Conservation (phyloP, 495 filamentous ascomycete genomes). For the Aspergillus avenaceus region DNA sequence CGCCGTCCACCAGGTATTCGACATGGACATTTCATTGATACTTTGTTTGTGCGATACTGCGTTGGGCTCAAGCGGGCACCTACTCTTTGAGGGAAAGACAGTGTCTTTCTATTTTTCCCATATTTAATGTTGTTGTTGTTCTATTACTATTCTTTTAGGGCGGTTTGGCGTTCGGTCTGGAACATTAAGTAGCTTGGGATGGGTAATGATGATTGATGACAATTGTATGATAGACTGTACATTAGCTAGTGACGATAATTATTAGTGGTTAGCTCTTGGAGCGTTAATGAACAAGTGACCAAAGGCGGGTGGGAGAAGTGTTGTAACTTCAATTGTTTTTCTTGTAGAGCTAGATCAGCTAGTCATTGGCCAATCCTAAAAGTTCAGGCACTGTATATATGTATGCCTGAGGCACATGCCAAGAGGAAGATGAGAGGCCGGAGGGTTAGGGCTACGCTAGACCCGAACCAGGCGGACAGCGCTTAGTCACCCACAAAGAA, state of each 20-base stretch:
- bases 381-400: not conserved
- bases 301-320: no score
- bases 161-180: not conserved
- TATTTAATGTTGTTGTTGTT: conserved; percentile 4
- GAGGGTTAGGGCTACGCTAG: conserved; percentile 42
- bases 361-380: no score
- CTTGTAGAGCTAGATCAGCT: no score
- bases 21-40: conserved; percentile 85
- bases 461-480: conserved; percentile 42
- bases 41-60: conserved; percentile 75
- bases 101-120: not conserved
- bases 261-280: not conserved
- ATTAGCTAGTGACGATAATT: conserved; percentile 5
- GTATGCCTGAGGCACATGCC: conserved; percentile 16
- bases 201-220: conserved; percentile 16
- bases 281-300: not conserved
- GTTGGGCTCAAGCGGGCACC: conserved; percentile 51
- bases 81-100: conserved; percentile 34
- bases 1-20: conserved; percentile 78
- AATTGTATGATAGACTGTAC: conserved; percentile 19
- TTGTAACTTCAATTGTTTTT: no score
- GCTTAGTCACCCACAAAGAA: conserved; percentile 30
- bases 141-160: conserved; percentile 10
- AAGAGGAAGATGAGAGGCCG: no score
- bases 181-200: not conserved